Evolutionary conservation across 768 basidiomycete genomes (phyloP).

Genomic region (Pholiota conissans): DNA sequence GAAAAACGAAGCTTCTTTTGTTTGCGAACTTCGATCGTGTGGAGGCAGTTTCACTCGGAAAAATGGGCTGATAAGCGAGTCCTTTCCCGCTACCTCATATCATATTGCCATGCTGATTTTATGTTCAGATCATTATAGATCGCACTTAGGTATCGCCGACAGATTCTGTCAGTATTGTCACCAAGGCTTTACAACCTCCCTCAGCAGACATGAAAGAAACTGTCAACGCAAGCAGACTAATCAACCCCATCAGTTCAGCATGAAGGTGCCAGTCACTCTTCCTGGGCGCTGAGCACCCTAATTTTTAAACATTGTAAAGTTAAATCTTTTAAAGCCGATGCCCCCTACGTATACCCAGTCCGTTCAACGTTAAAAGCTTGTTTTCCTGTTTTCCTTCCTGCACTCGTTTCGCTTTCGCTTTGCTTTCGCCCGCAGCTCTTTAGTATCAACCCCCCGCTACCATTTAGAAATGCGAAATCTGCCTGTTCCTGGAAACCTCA

Average conservation of each 20-base stretch:
- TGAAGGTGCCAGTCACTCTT: neutral
- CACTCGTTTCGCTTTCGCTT: no score
- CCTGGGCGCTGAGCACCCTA: no score
- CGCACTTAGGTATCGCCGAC: constrained; percentile 14
- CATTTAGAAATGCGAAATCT: no score
- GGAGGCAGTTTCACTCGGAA: neutral
- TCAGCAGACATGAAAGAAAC: neutral
- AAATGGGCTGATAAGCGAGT: constrained; percentile 1
- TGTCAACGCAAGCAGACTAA: neutral
- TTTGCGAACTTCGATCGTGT: neutral
- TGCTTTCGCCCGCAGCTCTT: no score
- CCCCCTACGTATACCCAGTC: no score
- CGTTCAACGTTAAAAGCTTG: no score
- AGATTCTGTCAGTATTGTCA: constrained; percentile 4
- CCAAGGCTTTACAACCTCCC: constrained; percentile 10
- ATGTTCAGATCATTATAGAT: constrained; percentile 12
- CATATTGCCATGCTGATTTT: neutral
- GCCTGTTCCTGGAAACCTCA: no score
- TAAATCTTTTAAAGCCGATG: no score
- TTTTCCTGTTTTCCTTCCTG: no score
- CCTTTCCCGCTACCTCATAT: neutral
- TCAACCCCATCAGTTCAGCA: neutral
- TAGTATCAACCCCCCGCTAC: no score
- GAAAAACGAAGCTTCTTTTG: neutral
- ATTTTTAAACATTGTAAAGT: neutral